A percentile compares a stretch with the other conserved stretches of the same genome.
These are phyloP conservation scores for Neospora caninum DNA, from an alignment of 169 alveolate species.

Conservation along the genomic window DNA sequence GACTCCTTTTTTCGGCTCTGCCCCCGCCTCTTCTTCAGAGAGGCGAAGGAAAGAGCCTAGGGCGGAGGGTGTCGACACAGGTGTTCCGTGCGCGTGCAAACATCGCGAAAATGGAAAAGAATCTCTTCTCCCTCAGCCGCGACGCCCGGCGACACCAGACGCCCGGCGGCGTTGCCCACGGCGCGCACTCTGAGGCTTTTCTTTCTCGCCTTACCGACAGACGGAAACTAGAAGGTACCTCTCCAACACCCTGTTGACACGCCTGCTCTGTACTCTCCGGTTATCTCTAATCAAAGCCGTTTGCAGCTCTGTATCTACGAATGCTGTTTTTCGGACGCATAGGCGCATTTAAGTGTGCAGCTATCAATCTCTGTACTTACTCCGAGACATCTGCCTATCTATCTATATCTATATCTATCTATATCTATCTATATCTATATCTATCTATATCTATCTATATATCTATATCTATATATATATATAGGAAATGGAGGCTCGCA, in stretches of 20 bases:
- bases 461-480: too few species aligned
- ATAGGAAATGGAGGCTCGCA: too few species aligned
- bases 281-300: not conserved
- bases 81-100: too few species aligned
- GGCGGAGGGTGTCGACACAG: not conserved
- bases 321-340: too few species aligned
- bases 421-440: too few species aligned
- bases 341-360: too few species aligned
- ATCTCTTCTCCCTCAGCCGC: not conserved
- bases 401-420: too few species aligned
- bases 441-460: too few species aligned
- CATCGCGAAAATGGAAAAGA: not conserved
- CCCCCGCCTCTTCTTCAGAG: not conserved
- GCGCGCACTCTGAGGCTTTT: not conserved
- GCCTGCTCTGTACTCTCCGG: not conserved
- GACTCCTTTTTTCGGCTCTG: too few species aligned
- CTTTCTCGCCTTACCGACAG: not conserved
- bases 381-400: not conserved
- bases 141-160: not conserved
- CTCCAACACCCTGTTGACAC: too few species aligned
- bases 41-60: not conserved
- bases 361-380: too few species aligned
- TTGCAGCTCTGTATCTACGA: too few species aligned
- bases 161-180: not conserved
- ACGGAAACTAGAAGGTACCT: not conserved